A percentile compares a stretch with the other conserved stretches of the same genome.
Conservation (phyloP, 495 filamentous ascomycete species). For the Platismatia glauca region DNA sequence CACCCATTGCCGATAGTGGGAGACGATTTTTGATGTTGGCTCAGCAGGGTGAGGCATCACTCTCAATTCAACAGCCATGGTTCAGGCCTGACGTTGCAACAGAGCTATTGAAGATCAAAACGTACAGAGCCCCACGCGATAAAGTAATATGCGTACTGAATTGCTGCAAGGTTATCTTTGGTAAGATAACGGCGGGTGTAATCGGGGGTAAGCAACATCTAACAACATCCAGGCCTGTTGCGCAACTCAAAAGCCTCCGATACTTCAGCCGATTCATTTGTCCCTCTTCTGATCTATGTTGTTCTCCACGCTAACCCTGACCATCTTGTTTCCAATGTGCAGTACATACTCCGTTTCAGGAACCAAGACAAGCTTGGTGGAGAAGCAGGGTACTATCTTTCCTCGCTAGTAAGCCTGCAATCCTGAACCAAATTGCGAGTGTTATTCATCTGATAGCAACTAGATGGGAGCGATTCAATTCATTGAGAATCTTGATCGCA, state of each 20-base stretch:
- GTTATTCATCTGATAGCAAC: conserved; percentile 12
- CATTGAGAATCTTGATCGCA: conserved; percentile 91
- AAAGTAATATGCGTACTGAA: conserved; percentile 98
- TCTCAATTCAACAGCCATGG: not conserved
- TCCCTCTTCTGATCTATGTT: conserved; percentile 92
- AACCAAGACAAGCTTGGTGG: conserved; percentile 95
- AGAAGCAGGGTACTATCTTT: conserved; percentile 96
- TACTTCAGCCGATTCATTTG: conserved; percentile 90
- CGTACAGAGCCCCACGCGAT: conserved; percentile 88
- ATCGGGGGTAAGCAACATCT: not conserved
- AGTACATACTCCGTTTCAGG: conserved; percentile 93
- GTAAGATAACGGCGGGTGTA: conserved; percentile 36
- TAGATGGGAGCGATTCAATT: conserved; percentile 95
- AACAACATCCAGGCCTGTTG: conserved; percentile 55
- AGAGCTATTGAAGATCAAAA: conserved; percentile 93
- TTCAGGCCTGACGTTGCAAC: conserved; percentile 26
- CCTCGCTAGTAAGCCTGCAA: conserved; percentile 64
- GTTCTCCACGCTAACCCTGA: conserved; percentile 91
- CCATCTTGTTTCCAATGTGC: conserved; percentile 92
- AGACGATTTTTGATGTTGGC: conserved; percentile 80
- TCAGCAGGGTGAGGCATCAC: conserved; percentile 58
- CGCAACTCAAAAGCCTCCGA: conserved; percentile 80
- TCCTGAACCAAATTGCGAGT: not conserved
- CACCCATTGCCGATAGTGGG: conserved; percentile 72
- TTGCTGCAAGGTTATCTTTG: conserved; percentile 99